Evolutionary conservation across 768 basidiomycete species (phyloP).

Genomic region (Sarcodon sp.): DNA sequence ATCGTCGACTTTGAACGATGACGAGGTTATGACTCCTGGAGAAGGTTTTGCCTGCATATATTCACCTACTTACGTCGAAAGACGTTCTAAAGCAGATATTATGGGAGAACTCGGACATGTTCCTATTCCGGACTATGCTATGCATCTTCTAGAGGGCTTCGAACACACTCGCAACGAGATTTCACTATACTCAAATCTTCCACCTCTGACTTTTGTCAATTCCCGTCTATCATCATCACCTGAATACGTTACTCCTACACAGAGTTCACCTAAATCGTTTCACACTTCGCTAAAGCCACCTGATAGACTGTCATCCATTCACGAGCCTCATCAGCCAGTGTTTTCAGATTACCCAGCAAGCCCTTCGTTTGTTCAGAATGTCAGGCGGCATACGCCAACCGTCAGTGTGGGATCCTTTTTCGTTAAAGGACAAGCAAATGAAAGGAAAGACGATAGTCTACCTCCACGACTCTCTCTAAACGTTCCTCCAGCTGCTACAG

Average conservation of each 20-base stretch:
- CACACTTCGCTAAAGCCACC: slow-evolving; percentile 6
- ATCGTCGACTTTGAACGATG: background rate
- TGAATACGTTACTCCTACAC: background rate
- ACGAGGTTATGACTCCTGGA: background rate
- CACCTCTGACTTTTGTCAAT: background rate
- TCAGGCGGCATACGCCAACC: background rate
- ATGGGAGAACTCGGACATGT: slow-evolving; percentile 18
- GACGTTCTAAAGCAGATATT: slow-evolving; percentile 24
- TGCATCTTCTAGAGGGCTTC: slow-evolving; percentile 28
- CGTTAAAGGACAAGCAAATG: background rate
- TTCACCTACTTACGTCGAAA: slow-evolving; percentile 4
- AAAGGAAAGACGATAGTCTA: background rate
- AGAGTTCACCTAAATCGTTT: slow-evolving; percentile 3
- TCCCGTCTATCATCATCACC: background rate
- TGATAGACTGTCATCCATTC: too few relatives aligned
- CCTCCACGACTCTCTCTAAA: background rate
- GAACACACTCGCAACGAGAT: slow-evolving; percentile 23
- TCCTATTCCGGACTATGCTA: slow-evolving; percentile 30
- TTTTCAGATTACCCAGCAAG: too few relatives aligned
- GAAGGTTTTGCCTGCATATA: slow-evolving; percentile 3
- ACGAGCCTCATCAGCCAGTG: too few relatives aligned
- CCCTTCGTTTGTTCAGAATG: too few relatives aligned
- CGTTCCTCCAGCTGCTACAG: background rate
- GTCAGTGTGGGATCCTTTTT: background rate
- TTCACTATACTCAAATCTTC: slow-evolving; percentile 11